Evolutionary conservation across 1,139 yeast genomes (phyloP), one percentile per base, ranked within the genome.

Genomic region (Scheffersomyces titani): DNA sequence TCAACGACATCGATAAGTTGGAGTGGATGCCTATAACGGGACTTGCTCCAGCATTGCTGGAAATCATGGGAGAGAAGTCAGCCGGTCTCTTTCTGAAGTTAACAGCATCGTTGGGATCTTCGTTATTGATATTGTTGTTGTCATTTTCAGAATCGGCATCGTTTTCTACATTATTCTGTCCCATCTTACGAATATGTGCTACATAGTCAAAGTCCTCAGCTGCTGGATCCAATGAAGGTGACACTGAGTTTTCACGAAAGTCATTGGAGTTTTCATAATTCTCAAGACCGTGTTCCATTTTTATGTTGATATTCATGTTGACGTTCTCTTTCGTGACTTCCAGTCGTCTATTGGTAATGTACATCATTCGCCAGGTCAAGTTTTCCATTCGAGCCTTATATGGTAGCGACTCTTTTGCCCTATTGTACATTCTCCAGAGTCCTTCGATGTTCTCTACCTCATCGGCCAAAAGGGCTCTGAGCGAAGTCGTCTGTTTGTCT

Each of bases 351-450:
- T 78, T 69, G 60, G 84, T 83, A 65, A 89, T 75, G 54, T 81
- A 83, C 92, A 91, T 88, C 85, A 92, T 82, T 60, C 97, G 74
- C 97, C 97, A 91, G 13, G 96, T 87, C 54, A 91, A 73, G 69
- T 91, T 91, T 68, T 89, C 92, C 87, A 91, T 88, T 52, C 97
- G 77, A 49, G 84, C 81, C 58, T 84, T 82, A 70, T 89, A 87
- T 0, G 97, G 96, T 52, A 91, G 75, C n/a, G 88, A 82, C n/a
- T 89, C 86, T 62, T 84, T 85, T 19, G 96, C 96, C 64, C 84
- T 84, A 54, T 89, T 80, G 71, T 91, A 91, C 87, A 91, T 83
- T 66, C 85, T 87, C 97, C 97, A 91, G 30, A 91, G 77, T 50
- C 85, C 83, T 56, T 85, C 85, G n/a, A 88, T 81, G 24, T 80